A percentile compares a stretch with the other conserved stretches of the same genome.
Evolutionary conservation across 148 eudicot genomes (phyloP).

Genomic region (Diospyros kaki): DNA sequence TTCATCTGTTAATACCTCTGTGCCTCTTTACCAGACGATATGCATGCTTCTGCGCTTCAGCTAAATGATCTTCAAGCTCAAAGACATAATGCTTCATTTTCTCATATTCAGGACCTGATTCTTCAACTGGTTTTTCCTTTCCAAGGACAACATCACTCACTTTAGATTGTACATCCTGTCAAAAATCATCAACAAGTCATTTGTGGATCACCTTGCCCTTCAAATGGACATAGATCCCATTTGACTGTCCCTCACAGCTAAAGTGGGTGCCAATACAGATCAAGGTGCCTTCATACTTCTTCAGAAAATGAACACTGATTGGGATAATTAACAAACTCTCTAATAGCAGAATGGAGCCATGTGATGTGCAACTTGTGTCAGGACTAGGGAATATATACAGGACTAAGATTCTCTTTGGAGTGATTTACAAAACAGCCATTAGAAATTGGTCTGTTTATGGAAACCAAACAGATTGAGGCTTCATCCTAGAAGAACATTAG

Average conservation of each 20-base stretch:
- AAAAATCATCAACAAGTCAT: slow-evolving; percentile 14
- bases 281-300: neutral
- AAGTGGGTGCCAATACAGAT: neutral
- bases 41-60: slow-evolving; percentile 94
- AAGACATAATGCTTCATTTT: slow-evolving; percentile 75
- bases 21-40: slow-evolving; percentile 92
- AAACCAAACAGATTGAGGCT: neutral
- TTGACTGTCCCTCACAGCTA: neutral
- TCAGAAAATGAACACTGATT: neutral
- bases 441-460: neutral
- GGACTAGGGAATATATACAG: neutral
- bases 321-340: slow-evolving; percentile 1
- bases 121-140: slow-evolving; percentile 92
- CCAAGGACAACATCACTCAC: slow-evolving; percentile 92
- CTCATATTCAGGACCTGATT: slow-evolving; percentile 83
- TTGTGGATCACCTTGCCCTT: slow-evolving; percentile 1
- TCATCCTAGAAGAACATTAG: neutral
- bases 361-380: neutral
- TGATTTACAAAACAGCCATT: neutral
- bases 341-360: neutral
- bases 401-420: neutral
- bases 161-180: slow-evolving; percentile 82
- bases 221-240: slow-evolving; percentile 14
- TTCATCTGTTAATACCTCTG: slow-evolving; percentile 46
- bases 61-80: slow-evolving; percentile 91